Conservation (phyloP, 2,329 filamentous ascomycete species). For the Cercospora sp. region DNA sequence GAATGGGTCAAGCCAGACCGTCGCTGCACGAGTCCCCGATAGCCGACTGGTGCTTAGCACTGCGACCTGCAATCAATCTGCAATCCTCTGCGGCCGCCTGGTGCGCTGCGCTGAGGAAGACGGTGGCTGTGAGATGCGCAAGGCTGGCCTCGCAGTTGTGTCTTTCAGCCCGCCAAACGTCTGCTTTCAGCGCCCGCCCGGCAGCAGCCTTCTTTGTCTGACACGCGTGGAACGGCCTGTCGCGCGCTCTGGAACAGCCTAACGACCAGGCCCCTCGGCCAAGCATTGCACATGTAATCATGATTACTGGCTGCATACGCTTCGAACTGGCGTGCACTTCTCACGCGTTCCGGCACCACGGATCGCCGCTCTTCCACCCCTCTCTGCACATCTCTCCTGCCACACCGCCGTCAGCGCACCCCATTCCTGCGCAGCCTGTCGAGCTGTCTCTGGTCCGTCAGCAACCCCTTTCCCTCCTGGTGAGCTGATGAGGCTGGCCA, state of each 20-base stretch:
- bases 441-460: not conserved
- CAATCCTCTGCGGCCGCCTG: not conserved
- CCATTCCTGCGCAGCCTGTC: not conserved
- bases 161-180: not conserved
- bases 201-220: not conserved
- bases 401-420: not conserved
- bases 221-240: not conserved
- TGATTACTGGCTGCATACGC: not conserved
- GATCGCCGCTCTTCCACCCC: not conserved
- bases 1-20: not conserved
- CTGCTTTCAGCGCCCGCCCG: not conserved
- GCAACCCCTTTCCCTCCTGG: not conserved
- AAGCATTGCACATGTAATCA: not conserved
- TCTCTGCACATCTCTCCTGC: conserved; percentile 1
- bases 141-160: not conserved
- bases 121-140: not conserved
- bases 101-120: not conserved
- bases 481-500: not conserved
- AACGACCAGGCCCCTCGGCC: not conserved
- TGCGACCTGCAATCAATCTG: not conserved
- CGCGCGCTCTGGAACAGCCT: not conserved
- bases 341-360: not conserved
- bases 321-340: not conserved
- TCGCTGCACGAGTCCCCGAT: not conserved
- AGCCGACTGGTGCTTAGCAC: not conserved